phyloP scores from a whole-genome alignment of 83 land plant genomes.

The Picea abies region DNA sequence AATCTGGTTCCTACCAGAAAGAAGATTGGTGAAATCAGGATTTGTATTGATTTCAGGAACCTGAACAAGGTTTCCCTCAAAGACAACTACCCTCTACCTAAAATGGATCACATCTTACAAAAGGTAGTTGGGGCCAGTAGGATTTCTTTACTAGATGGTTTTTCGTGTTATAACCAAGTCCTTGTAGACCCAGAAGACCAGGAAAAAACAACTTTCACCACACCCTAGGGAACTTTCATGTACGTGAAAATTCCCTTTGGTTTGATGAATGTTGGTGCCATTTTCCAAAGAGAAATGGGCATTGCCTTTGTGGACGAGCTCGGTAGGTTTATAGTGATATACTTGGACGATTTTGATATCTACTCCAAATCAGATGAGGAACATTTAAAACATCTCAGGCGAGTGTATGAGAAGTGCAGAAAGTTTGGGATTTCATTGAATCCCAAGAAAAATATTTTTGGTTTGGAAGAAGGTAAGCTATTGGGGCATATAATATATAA shows the following conservation, averaged over 20 bases:
- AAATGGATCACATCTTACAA: no score
- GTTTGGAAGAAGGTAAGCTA: not conserved
- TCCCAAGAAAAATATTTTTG: not conserved
- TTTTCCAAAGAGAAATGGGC: not conserved
- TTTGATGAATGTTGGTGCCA: not conserved
- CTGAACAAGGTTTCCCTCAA: no score
- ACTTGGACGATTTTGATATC: not conserved
- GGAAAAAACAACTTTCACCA: not conserved
- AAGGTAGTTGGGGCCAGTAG: no score
- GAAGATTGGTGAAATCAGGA: no score
- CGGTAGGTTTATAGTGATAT: not conserved
- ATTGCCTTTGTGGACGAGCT: not conserved
- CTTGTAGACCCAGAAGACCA: not conserved
- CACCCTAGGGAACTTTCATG: not conserved
- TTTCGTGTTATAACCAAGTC: not conserved
- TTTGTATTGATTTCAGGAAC: no score
- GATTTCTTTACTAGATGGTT: not conserved
- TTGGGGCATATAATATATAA: not conserved
- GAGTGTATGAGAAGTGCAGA: no score
- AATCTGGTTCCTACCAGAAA: no score
- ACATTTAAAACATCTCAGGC: no score
- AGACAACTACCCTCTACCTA: no score
- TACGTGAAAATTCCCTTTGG: not conserved
- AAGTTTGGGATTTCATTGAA: not conserved
- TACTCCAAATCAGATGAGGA: not conserved